These are phyloP conservation scores for Amauroascus niger DNA, from an alignment of 2,329 filamentous ascomycete genomes.

Conservation along the genomic window DNA sequence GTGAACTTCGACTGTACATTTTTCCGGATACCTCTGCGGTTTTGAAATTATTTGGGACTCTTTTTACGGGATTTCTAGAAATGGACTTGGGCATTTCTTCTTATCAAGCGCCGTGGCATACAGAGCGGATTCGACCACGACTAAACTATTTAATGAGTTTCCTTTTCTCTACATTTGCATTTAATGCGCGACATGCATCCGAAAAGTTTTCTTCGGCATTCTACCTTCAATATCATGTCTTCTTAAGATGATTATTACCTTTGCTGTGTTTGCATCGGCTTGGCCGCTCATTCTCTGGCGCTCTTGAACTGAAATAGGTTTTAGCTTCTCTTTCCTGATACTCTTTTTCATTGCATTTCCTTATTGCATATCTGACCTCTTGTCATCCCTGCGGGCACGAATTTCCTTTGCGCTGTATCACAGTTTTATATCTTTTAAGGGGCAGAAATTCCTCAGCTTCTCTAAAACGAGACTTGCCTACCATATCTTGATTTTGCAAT, in stretches of 20 bases:
- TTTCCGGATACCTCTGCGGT: conserved; percentile 8
- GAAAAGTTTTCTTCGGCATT: conserved; percentile 1
- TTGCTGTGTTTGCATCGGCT: not conserved
- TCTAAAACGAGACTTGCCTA: not conserved
- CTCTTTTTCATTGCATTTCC: not conserved
- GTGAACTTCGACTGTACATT: conserved; percentile 5
- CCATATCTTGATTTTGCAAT: not conserved
- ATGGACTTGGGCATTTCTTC: conserved; percentile 6
- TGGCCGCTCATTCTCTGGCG: conserved; percentile 1
- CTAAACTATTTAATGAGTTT: conserved; percentile 8
- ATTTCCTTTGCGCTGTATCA: not conserved
- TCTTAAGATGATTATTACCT: conserved; percentile 7
- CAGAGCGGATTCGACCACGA: not conserved
- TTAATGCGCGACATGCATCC: not conserved
- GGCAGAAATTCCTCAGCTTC: not conserved
- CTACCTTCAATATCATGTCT: conserved; percentile 7
- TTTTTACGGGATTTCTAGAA: conserved; percentile 8
- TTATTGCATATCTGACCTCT: not conserved
- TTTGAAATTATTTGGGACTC: conserved; percentile 3
- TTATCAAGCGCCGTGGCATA: not conserved
- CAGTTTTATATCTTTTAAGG: not conserved
- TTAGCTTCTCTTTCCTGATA: not conserved
- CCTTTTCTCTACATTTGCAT: conserved; percentile 1
- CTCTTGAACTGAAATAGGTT: not conserved
- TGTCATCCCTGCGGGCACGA: conserved; percentile 5